Percentiles rank a stretch among this genome's conserved stretches.
phyloP scores from a whole-genome alignment of 768 basidiomycete species.

The Phaeotremella fagi region DNA sequence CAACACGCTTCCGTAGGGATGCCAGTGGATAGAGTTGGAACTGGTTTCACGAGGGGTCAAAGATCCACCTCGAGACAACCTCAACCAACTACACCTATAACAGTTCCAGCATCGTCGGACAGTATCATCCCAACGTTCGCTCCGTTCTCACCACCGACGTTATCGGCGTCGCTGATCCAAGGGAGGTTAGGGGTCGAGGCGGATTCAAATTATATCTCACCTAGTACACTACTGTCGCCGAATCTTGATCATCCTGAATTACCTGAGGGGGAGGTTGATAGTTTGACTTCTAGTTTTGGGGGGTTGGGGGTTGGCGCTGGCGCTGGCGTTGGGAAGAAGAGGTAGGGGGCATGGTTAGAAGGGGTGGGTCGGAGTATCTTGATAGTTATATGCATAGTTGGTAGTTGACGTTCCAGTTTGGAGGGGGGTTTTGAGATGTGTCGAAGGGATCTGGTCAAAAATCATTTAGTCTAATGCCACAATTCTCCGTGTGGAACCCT shows the following conservation, averaged over 20 bases:
- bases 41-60: conserved; percentile 1
- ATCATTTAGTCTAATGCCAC: too few relatives aligned
- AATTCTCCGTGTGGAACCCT: too few relatives aligned
- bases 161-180: conserved; percentile 7
- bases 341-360: too few relatives aligned
- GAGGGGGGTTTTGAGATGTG: too few relatives aligned
- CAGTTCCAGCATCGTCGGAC: not conserved
- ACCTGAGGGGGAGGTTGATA: too few relatives aligned
- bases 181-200: conserved; percentile 14
- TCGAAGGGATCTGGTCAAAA: too few relatives aligned
- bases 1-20: conserved; percentile 21
- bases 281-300: too few relatives aligned
- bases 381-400: too few relatives aligned
- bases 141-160: conserved; percentile 33
- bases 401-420: too few relatives aligned
- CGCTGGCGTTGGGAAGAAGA: too few relatives aligned
- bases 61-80: conserved; percentile 1
- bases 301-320: too few relatives aligned
- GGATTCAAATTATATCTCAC: conserved; percentile 36
- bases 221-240: conserved; percentile 38
- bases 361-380: too few relatives aligned
- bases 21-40: conserved; percentile 11
- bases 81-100: not conserved
- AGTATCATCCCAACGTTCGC: conserved; percentile 36
- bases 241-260: conserved; percentile 3